Evolutionary conservation across 768 basidiomycete species (phyloP), one percentile per base, ranked within the genome.

Genomic region (Psilocybe cubensis): DNA sequence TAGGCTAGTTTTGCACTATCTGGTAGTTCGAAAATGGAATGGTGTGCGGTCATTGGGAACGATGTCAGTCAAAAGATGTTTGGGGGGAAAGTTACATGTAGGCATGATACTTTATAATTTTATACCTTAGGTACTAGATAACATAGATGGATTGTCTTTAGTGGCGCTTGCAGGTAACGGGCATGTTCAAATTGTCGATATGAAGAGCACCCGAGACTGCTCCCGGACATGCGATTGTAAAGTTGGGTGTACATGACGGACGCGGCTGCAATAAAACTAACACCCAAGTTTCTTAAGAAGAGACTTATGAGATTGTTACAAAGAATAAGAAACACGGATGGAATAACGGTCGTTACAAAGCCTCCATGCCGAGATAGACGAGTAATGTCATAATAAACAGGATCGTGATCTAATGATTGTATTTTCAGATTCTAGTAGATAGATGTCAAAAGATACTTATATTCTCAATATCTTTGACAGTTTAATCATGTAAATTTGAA

Each of bases 401-500:
- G n/a, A n/a, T n/a, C 31, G 31, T 33, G 31, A 33, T 33, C 31
- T 33, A 33, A 33, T 14, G 8, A 14, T 14, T 33, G 14, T 38
- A 12, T 38, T n/a, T n/a, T 9, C 4, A 38, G 35, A 38, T 38
- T 9, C n/a, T 11, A n/a, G n/a, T n/a, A n/a, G n/a, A n/a, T n/a
- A n/a, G n/a, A n/a, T n/a, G n/a, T n/a, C n/a, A n/a, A n/a, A n/a
- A n/a, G n/a, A n/a, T n/a, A n/a, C n/a, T n/a, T n/a, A n/a, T n/a
- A n/a, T n/a, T n/a, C n/a, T n/a, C n/a, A n/a, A n/a, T n/a, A n/a
- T n/a, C n/a, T n/a, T n/a, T n/a, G n/a, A n/a, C n/a, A n/a, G n/a
- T n/a, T n/a, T 49, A 20, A 44, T 58, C 50, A 64, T 23, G 75
- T 76, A 64, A 96, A 96, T 68, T 92, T 96, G 79, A 94, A 92